Evolutionary conservation across 2,329 filamentous ascomycete species (phyloP), one percentile per base, ranked within the genome.

Genomic region (Ascochyta koolunga): DNA sequence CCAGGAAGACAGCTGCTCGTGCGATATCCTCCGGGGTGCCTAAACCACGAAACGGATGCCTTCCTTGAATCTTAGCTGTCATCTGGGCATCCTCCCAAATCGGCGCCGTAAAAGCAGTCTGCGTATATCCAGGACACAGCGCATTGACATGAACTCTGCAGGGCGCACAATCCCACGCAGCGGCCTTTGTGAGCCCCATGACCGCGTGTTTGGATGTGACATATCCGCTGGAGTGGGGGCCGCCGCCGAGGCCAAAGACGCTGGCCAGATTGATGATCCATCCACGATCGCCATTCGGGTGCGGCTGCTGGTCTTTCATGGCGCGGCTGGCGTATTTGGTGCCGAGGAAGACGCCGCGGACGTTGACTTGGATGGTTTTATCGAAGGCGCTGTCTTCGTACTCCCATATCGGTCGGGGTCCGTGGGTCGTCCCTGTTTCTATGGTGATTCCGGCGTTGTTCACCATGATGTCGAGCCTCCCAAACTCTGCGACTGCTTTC

Each of bases 251-350:
- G 11, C 43, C 48, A 25, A 50, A 83, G 60, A 85, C 79, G 49
- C 77, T 81, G 0, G 81, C 74, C 2, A 83, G 69, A 61, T 86
- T 86, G 54, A 86, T 74, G 60, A 86, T 86, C 61, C 75, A 73
- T 3, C 83, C 83, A 27, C 82, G 69, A 48, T 74, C 69, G 11
- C 68, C 67, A 24, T 37, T 61, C 18, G 59, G 21, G 4, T 72
- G 66, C 0, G 71, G 74, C 0, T 77, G 69, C 56, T 86, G 83
- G 6, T 70, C 68, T 10, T 83, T 67, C 80, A 85, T 83, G 56
- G 83, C 82, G 0, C 54, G 50, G 1, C 74, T 67, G 1, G 78
- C 78, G 56, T 78, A 80, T 43, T 83, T 84, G 51, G 70, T 77
- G 0, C 77, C 77, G 0, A 74, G 59, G 44, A 78, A 79, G 0